Base-by-base conservation (phyloP, 345 rosid species). In the Cardamine chenopodiifolia region DNA sequence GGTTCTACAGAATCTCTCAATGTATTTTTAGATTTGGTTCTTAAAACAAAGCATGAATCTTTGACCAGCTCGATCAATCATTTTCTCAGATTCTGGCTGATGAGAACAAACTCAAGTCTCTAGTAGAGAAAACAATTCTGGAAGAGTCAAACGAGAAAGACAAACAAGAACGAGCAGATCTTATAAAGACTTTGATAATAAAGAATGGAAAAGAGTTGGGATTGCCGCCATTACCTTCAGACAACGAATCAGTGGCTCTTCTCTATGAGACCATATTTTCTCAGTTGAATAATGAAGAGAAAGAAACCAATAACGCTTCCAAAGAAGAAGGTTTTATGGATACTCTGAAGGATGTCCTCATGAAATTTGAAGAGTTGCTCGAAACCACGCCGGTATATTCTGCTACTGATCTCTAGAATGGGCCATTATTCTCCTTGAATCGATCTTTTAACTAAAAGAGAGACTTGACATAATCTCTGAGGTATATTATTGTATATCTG, bases 171-270 rank as follows among this genome's bases (percentile, higher is more conserved):
- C 55, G 68, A 3, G 59, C 63, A 14, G 77, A 80, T 63, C 59
- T 75, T 45, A 79, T 88, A 71, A 71, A 84, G 80, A 63, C 25
- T 63, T 85, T 85, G 76, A 82, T 93, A 25, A 82, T 82, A 79
- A 57, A 81, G 72, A 87, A 83, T 14, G 92, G 90, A 14, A 73
- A 74, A 42, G 87, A 89, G 68, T 62, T 86, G 35, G 98, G 98
- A 20, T 77, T 93, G 84, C 98, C 98, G 32, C 88, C 88, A 22
- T 25, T 67, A 49, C 63, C 82, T 15, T 81, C 90, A 72, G 82
- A 86, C 39, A 86, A 85, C 10, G 97, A 90, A 58, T 68, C 89
- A 7, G 84, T 76, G 49, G 28, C 55, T 76, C 83, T 75, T 80
- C 83, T 90, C 14, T 90, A 90, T 22, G 88, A 86, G 66, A 80